phyloP scores from a whole-genome alignment of 2,329 filamentous ascomycete genomes.

The Sclerotinia spermophila region DNA sequence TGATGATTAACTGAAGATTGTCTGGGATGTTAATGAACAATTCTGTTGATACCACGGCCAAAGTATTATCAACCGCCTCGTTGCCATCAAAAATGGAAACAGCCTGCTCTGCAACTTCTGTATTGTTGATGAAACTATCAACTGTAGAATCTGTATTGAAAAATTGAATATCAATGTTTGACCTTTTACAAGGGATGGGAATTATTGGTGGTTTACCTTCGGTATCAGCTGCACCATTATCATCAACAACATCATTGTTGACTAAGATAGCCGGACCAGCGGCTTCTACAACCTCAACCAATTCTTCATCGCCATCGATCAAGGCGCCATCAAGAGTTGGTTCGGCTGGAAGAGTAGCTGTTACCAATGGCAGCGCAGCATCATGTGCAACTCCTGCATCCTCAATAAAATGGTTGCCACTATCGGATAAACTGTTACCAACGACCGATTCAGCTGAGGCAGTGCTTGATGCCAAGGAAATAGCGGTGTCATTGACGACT shows the following conservation, averaged over 20 bases:
- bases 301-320: not conserved
- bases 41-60: not conserved
- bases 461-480: not conserved
- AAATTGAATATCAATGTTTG: not conserved
- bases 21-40: not conserved
- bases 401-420: not conserved
- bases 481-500: not conserved
- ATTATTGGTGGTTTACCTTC: not conserved
- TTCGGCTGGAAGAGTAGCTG: not conserved
- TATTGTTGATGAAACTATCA: not conserved
- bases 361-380: not conserved
- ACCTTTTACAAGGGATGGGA: not conserved
- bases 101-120: not conserved
- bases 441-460: not conserved
- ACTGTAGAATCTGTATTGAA: not conserved
- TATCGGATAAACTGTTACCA: not conserved
- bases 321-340: not conserved
- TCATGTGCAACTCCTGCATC: not conserved
- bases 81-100: not conserved
- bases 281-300: not conserved
- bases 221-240: not conserved
- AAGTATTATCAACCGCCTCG: not conserved
- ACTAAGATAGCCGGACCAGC: not conserved
- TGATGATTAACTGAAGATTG: not conserved
- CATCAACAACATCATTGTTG: not conserved